phyloP scores from a whole-genome alignment of 2,329 filamentous ascomycete genomes.

The Penicillium sp. region DNA sequence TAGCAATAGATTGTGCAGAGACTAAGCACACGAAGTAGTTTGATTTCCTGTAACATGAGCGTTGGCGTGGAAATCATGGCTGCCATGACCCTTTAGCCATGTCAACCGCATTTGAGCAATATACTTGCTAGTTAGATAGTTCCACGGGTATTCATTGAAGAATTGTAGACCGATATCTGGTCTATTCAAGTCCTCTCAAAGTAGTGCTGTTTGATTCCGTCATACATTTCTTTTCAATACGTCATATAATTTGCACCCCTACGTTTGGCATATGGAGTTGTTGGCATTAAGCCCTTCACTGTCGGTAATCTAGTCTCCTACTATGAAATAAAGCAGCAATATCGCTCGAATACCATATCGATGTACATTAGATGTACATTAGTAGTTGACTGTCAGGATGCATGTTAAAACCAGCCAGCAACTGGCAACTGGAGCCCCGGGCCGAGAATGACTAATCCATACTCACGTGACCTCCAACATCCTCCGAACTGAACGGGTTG shows the following conservation, averaged over 20 bases:
- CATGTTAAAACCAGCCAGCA: not conserved
- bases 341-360: not conserved
- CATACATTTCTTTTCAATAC: not conserved
- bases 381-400: not conserved
- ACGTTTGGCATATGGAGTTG: not conserved
- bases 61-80: not conserved
- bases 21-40: not conserved
- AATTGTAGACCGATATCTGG: not conserved
- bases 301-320: no score
- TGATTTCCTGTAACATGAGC: not conserved
- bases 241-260: not conserved
- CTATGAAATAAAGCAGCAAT: not conserved
- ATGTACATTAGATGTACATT: not conserved
- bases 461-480: slow-evolving; percentile 8
- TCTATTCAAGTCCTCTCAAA: not conserved
- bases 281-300: no score
- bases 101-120: not conserved
- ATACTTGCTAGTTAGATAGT: not conserved
- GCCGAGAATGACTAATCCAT: not conserved
- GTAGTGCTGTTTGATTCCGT: not conserved
- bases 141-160: not conserved
- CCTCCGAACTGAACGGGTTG: slow-evolving; percentile 12
- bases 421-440: not conserved
- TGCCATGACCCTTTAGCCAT: not conserved
- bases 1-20: not conserved